Percentiles rank a stretch among this genome's conserved stretches.
These are phyloP conservation scores for Poa pratensis DNA, from an alignment of 176 grass and related monocot genomes.

Conservation along the genomic window DNA sequence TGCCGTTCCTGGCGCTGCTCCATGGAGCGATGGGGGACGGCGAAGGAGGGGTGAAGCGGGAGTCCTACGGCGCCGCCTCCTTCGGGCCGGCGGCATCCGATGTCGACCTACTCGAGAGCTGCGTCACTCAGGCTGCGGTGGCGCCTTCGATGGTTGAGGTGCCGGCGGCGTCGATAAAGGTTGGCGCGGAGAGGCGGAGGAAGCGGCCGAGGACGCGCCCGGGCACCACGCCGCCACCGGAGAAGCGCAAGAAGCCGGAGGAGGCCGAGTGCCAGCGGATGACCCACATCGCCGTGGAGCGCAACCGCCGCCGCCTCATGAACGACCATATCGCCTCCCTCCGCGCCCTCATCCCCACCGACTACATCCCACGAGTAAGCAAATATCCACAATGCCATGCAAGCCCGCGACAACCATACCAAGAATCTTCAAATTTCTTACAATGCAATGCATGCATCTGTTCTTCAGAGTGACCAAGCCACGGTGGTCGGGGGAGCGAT, in stretches of 20 bases:
- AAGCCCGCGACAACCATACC: too few species aligned
- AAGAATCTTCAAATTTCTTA: too few species aligned
- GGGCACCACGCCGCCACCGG: slow-evolving; percentile 27
- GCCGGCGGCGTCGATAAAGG: background rate
- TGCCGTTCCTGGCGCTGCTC: slow-evolving; percentile 77
- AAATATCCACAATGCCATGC: too few species aligned
- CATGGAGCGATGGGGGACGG: slow-evolving; percentile 53
- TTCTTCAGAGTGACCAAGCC: slow-evolving; percentile 82
- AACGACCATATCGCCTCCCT: slow-evolving; percentile 88
- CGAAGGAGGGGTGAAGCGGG: slow-evolving; percentile 6
- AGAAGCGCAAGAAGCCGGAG: slow-evolving; percentile 69
- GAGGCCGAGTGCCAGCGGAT: slow-evolving; percentile 93
- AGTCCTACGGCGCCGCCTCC: slow-evolving; percentile 10
- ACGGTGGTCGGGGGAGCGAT: slow-evolving; percentile 91
- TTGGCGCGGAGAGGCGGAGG: slow-evolving; percentile 24
- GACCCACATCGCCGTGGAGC: slow-evolving; percentile 94
- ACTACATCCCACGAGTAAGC: slow-evolving; percentile 76
- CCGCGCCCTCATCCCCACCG: slow-evolving; percentile 76
- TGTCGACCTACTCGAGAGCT: slow-evolving; percentile 81
- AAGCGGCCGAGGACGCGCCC: slow-evolving; percentile 55
- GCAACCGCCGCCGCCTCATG: slow-evolving; percentile 97
- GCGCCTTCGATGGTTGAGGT: background rate
- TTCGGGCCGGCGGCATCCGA: slow-evolving; percentile 35
- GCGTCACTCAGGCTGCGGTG: slow-evolving; percentile 59
- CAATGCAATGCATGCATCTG: background rate